A percentile compares a stretch with the other conserved stretches of the same genome.
These are phyloP conservation scores for Onygenales sp. DNA, from an alignment of 2,329 filamentous ascomycete genomes.

Conservation along the genomic window DNA sequence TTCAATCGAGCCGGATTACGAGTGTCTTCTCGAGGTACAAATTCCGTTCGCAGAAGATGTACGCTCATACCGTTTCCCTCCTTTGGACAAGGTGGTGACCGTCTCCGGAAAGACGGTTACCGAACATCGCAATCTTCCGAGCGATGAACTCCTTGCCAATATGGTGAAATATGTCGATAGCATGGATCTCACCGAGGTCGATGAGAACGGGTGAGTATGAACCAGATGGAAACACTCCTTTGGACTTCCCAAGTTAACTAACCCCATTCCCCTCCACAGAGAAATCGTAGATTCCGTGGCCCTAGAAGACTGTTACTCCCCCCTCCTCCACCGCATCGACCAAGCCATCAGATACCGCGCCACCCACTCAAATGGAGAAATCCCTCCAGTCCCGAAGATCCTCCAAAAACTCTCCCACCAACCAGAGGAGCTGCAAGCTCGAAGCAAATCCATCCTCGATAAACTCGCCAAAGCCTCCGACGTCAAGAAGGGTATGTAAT, in stretches of 20 bases:
- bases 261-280: slow-evolving; percentile 19
- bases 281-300: slow-evolving; percentile 58
- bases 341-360: slow-evolving; percentile 78
- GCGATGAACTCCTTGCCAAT: slow-evolving; percentile 59
- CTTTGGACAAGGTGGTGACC: slow-evolving; percentile 77
- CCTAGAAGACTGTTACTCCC: slow-evolving; percentile 75
- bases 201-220: slow-evolving; percentile 61
- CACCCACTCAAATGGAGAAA: slow-evolving; percentile 56
- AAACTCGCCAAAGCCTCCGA: slow-evolving; percentile 59
- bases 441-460: slow-evolving; percentile 50
- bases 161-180: slow-evolving; percentile 90
- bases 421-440: slow-evolving; percentile 55
- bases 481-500: slow-evolving; percentile 64
- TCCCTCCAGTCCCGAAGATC: slow-evolving; percentile 53
- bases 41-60: slow-evolving; percentile 91
- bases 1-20: slow-evolving; percentile 65
- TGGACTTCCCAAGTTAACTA: slow-evolving; percentile 8
- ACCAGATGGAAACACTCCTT: background rate
- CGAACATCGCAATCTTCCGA: slow-evolving; percentile 76
- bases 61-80: slow-evolving; percentile 81
- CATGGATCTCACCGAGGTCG: slow-evolving; percentile 71
- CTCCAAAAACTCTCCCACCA: slow-evolving; percentile 66
- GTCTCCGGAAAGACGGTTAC: slow-evolving; percentile 72
- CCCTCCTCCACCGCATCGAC: slow-evolving; percentile 78
- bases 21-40: slow-evolving; percentile 81